These are phyloP conservation scores for Salvia splendens DNA, from an alignment of 257 asterid species.

Conservation along the genomic window DNA sequence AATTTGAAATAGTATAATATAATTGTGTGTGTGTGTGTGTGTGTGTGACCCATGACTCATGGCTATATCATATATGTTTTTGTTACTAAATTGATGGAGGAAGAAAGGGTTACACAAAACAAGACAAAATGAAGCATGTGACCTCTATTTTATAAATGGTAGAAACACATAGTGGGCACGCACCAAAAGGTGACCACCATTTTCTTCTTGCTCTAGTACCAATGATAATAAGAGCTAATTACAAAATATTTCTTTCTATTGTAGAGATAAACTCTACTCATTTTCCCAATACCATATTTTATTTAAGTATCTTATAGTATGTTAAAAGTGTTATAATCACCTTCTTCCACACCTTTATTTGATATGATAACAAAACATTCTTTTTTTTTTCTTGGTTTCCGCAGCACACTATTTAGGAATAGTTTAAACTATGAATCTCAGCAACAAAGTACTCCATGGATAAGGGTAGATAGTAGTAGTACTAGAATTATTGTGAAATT, in stretches of 20 bases:
- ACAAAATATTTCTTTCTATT: not conserved
- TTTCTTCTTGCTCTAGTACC: slow-evolving; percentile 30
- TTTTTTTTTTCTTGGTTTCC: slow-evolving; percentile 29
- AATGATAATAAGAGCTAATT: slow-evolving; percentile 18
- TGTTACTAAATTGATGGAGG: no score
- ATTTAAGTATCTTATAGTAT: not conserved
- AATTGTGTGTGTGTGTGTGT: not conserved
- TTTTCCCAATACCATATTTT: not conserved
- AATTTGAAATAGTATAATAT: no score
- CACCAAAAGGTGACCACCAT: slow-evolving; percentile 36
- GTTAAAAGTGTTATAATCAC: not conserved
- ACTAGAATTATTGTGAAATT: no score
- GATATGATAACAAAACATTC: not conserved
- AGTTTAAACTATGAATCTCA: not conserved
- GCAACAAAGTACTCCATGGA: no score
- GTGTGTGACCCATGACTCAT: slow-evolving; percentile 6
- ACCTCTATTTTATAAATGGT: slow-evolving; percentile 5
- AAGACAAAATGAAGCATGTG: slow-evolving; percentile 41
- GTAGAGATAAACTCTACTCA: not conserved
- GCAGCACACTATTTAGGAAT: not conserved
- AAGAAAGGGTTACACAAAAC: not conserved
- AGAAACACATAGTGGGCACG: slow-evolving; percentile 34
- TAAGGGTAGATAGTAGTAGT: not conserved
- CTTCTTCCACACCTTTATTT: not conserved
- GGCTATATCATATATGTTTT: not conserved